Base-by-base conservation (phyloP, 352 stramenopile genomes). In the Stramenopiles sp. region DNA sequence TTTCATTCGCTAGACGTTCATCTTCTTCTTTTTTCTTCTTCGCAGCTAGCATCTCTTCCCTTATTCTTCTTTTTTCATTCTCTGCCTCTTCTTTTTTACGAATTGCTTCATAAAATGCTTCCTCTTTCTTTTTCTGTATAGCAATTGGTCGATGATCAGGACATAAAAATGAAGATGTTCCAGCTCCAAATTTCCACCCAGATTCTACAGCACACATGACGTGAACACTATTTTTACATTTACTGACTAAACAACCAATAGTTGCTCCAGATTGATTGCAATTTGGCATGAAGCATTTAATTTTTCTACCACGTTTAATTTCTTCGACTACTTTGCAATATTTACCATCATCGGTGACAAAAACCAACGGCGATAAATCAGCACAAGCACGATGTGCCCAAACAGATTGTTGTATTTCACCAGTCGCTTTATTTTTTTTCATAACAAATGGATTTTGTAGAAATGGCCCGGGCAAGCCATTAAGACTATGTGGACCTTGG, bases 211-310 rank as follows among this genome's bases (percentile, higher is more conserved):
- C 65, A 20, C 65, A 76, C 13, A 20, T 7, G 4, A 76, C 65
- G 31, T 76, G 65, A 76, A 76, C 65, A 33, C 65, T 76, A 13
- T 76, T 76, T 13, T 33, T 76, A 13, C 65, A 76, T 33, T 76
- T 76, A 20, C 65, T 33, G 13, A 76, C 65, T 20, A 76, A 33
- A 20, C 65, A 76, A 33, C 65, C 65, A 13, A 76, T 76, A 13
- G 65, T 76, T 13, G 65, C 65, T 4, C 65, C 65, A 76, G 4
- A 13, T 76, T 76, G 4, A 13, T 20, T 33, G 31, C 65, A 76
- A 7, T 76, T 31, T 31, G 65, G 65, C 65, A 76, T 33, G 65
- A 76, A 76, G 31, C 65, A 76, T 76, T 76, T 76, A 20, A 76
- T 76, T 33, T 76, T 76, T 76, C 13, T 76, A 31, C 65, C 65